Evolutionary conservation across 176 grass and related monocot species (phyloP).

Genomic region (Avena eriantha): DNA sequence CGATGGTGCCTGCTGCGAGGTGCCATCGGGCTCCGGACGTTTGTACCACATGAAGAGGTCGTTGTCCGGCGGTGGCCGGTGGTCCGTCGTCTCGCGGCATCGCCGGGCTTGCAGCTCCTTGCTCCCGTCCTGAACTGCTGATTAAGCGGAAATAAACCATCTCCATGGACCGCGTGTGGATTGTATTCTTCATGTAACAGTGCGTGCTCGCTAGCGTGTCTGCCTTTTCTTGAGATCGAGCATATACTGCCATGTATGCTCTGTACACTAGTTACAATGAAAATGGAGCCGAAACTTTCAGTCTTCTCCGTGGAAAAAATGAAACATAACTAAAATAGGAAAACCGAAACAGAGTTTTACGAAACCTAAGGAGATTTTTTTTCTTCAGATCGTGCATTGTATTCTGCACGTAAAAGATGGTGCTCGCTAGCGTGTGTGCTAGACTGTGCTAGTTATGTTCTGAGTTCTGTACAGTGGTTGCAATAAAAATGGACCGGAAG

Average conservation of each 20-base stretch:
- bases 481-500: too few species aligned
- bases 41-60: constrained; percentile 34
- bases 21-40: constrained; percentile 5
- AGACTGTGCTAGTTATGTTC: not conserved
- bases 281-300: too few species aligned
- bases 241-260: not conserved
- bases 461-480: not conserved
- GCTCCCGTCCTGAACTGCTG: constrained; percentile 31
- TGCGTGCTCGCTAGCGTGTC: not conserved
- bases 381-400: not conserved
- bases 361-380: too few species aligned
- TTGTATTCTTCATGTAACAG: not conserved
- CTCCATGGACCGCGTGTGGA: not conserved
- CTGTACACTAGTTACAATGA: too few species aligned
- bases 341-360: too few species aligned
- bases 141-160: not conserved
- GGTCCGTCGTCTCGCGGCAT: constrained; percentile 24
- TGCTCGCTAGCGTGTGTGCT: not conserved
- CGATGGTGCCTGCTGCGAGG: not conserved
- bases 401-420: not conserved
- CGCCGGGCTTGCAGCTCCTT: constrained; percentile 27
- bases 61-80: constrained; percentile 39
- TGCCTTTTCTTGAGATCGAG: not conserved
- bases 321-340: too few species aligned
- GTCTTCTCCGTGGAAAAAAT: too few species aligned